Conservation (phyloP, 2,329 filamentous ascomycete genomes). For the Fusarium coicis region DNA sequence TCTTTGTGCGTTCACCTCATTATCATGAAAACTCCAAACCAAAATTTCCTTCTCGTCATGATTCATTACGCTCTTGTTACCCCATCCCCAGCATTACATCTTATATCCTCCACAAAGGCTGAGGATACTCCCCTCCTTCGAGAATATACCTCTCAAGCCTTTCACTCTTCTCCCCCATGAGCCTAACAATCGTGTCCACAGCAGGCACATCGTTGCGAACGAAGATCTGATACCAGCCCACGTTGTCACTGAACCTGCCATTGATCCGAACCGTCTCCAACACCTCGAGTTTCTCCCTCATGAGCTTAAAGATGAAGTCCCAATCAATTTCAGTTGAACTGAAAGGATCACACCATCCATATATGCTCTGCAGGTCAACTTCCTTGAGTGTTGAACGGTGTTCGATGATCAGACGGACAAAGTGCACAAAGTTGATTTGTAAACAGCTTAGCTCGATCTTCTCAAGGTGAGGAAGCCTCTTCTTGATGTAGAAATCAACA, state of each 20-base stretch:
- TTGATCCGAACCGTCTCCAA: conserved; percentile 15
- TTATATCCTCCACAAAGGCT: conserved; percentile 14
- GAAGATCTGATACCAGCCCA: conserved; percentile 30
- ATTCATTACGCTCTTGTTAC: neutral
- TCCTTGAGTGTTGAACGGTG: conserved; percentile 30
- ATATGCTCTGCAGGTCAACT: conserved; percentile 14
- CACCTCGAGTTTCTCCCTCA: conserved; percentile 8
- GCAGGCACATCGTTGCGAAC: neutral
- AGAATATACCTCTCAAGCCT: conserved; percentile 31
- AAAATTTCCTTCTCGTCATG: neutral
- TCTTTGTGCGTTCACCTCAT: neutral
- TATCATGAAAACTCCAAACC: neutral
- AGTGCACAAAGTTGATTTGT: conserved; percentile 24
- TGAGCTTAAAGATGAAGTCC: conserved; percentile 31
- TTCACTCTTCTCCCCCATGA: neutral
- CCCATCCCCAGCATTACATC: too few species aligned
- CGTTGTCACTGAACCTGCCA: conserved; percentile 23
- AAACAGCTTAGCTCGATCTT: conserved; percentile 24
- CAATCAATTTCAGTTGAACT: conserved; percentile 17
- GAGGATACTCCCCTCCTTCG: conserved; percentile 33
- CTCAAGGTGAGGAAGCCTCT: conserved; percentile 33
- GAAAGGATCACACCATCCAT: conserved; percentile 14
- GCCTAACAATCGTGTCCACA: neutral
- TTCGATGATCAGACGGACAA: conserved; percentile 24
- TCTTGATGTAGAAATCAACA: conserved; percentile 30